phyloP scores from a whole-genome alignment of 2,329 filamentous ascomycete genomes.

The Metarhizium guizhouense region DNA sequence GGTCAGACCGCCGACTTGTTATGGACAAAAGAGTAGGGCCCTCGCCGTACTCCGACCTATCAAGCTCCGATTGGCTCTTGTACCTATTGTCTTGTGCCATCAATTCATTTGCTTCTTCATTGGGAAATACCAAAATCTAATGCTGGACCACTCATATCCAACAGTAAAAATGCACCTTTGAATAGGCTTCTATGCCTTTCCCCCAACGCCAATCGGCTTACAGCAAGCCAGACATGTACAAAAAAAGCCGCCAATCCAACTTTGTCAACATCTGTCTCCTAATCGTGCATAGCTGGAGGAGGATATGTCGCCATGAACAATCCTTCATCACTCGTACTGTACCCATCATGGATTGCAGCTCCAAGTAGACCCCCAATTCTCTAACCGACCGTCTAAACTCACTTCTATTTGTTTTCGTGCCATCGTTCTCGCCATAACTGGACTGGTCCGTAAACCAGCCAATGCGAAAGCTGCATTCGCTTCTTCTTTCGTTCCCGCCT shows the following conservation, averaged over 20 bases:
- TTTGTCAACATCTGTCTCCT: no score
- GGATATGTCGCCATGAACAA: background rate
- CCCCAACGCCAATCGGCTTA: no score
- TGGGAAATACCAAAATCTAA: background rate
- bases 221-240: background rate
- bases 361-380: constrained; percentile 13
- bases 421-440: constrained; percentile 4
- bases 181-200: background rate
- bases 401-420: background rate
- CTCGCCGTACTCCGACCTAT: no score
- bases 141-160: background rate
- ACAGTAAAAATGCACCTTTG: background rate
- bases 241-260: no score
- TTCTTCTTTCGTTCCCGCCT: constrained; percentile 4
- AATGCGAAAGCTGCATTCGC: constrained; percentile 13
- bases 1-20: no score
- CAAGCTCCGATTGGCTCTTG: no score
- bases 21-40: no score
- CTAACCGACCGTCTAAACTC: constrained; percentile 9
- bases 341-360: constrained; percentile 8
- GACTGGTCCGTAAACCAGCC: constrained; percentile 13
- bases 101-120: background rate
- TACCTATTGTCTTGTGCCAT: background rate
- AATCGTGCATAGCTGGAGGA: background rate
- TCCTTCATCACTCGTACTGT: background rate